phyloP scores from a whole-genome alignment of 495 filamentous ascomycete species.

The Penicillium goetzii region DNA sequence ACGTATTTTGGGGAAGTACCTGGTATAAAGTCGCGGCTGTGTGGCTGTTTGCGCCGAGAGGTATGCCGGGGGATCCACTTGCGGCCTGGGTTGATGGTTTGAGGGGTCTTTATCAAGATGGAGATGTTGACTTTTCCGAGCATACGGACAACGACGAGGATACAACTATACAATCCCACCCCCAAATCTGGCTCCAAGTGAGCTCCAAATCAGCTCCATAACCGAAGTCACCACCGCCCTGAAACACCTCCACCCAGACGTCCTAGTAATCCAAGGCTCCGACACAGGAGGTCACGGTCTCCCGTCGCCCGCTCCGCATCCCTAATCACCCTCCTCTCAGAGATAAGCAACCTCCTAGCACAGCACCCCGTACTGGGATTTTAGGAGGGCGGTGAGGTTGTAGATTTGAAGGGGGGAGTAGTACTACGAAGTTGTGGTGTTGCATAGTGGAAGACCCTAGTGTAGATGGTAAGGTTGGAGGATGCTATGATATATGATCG shows the following conservation, averaged over 20 bases:
- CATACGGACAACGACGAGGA: no score
- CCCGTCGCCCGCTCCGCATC: background rate
- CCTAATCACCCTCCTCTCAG: background rate
- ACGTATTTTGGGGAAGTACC: background rate
- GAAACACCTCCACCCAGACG: background rate
- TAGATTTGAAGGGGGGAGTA: background rate
- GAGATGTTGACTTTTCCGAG: no score
- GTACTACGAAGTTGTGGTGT: background rate
- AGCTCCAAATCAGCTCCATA: background rate
- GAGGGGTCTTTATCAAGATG: background rate
- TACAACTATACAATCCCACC: background rate
- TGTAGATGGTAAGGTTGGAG: background rate
- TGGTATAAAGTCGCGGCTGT: background rate
- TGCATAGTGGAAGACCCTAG: background rate
- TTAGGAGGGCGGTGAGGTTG: no score
- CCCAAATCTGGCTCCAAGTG: background rate
- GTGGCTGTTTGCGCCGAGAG: background rate
- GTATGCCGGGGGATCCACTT: background rate
- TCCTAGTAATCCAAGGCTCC: background rate
- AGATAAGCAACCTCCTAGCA: background rate
- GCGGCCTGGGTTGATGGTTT: background rate
- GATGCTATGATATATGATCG: background rate
- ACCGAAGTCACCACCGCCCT: background rate
- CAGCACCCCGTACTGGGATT: no score
- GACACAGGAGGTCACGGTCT: background rate